phyloP scores from a whole-genome alignment of 257 asterid genomes.

The Solanum appendiculatum region DNA sequence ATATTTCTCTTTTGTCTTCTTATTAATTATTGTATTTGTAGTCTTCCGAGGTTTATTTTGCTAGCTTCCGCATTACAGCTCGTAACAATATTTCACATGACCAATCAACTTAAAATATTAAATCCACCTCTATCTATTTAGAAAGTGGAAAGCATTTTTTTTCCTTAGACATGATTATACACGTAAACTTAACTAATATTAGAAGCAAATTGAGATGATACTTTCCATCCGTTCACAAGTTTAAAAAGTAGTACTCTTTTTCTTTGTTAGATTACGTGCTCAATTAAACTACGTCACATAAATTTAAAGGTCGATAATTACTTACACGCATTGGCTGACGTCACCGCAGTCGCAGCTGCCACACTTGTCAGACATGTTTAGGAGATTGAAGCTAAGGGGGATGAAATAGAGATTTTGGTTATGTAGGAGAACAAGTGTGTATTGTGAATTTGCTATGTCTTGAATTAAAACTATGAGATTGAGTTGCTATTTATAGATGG shows the following conservation, averaged over 20 bases:
- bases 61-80: background rate
- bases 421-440: background rate
- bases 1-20: background rate
- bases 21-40: no score
- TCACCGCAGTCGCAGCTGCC: conserved; percentile 43
- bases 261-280: background rate
- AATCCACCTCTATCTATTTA: background rate
- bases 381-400: background rate
- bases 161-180: background rate
- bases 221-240: background rate
- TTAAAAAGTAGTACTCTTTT: background rate
- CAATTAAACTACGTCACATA: background rate
- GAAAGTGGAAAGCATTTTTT: no score
- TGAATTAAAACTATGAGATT: background rate
- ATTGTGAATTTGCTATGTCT: conserved; percentile 10
- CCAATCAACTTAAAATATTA: background rate
- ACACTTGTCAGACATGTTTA: conserved; percentile 53
- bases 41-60: background rate
- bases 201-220: background rate
- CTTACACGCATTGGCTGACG: conserved; percentile 44
- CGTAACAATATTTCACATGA: background rate
- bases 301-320: background rate
- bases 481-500: conserved; percentile 37
- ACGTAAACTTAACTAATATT: background rate
- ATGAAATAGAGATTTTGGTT: background rate